Percentiles rank a stretch among this genome's conserved stretches.
These are phyloP conservation scores for Mucor racemosus DNA, from an alignment of 371 early-diverging fungal species.

Conservation along the genomic window DNA sequence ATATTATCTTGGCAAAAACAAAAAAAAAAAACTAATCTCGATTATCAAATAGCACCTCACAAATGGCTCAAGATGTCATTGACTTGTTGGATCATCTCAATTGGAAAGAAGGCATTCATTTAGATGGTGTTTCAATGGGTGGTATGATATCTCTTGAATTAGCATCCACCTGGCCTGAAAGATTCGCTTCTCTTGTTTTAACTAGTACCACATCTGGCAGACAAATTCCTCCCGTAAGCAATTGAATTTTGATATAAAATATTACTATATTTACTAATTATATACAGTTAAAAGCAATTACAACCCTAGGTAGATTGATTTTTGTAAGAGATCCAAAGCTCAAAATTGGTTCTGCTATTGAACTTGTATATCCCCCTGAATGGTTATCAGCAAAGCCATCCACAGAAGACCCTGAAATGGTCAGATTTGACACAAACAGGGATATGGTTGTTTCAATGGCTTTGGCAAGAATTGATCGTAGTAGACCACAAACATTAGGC, in stretches of 20 bases:
- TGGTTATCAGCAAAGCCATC: conserved; percentile 29
- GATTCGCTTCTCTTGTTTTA: conserved; percentile 34
- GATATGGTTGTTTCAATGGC: conserved; percentile 14
- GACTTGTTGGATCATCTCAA: conserved; percentile 62
- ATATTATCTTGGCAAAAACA: neutral
- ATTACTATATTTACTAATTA: neutral
- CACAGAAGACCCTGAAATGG: conserved; percentile 5
- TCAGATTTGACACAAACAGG: conserved; percentile 28
- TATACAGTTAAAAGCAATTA: conserved; percentile 25
- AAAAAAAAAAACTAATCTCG: too few species aligned
- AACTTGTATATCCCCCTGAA: conserved; percentile 28
- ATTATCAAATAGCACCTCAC: conserved; percentile 43
- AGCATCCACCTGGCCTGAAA: conserved; percentile 30
- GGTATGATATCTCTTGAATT: conserved; percentile 71
- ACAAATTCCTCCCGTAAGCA: conserved; percentile 39
- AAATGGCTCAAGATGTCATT: conserved; percentile 68
- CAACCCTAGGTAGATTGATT: conserved; percentile 20
- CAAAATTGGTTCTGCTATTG: conserved; percentile 14
- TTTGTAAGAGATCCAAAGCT: conserved; percentile 22
- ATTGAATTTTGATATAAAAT: neutral
- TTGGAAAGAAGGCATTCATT: conserved; percentile 64
- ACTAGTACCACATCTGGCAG: conserved; percentile 34
- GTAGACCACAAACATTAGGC: conserved; percentile 24
- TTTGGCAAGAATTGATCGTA: conserved; percentile 28
- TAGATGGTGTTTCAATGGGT: conserved; percentile 75